Base-by-base conservation (phyloP, 345 rosid species). In the Gynandropsis gynandra region DNA sequence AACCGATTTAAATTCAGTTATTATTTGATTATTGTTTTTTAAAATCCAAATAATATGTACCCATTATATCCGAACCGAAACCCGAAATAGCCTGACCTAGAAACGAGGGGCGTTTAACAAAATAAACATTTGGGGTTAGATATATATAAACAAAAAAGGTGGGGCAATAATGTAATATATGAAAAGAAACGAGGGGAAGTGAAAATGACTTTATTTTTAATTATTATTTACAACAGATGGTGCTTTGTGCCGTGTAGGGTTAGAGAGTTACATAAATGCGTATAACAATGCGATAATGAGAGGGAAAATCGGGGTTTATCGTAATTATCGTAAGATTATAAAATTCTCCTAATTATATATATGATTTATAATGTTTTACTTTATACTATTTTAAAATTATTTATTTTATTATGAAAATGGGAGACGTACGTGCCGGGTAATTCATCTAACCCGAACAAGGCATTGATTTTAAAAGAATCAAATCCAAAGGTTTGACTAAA, bases 241-340 rank as follows among this genome's bases (percentile, higher is more conserved):
- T 51, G 59, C 51, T 65, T 45, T n/a, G 64, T 65, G 59, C 40
- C 59, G 20, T 58, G 64, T 64, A 57, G 42, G 54, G 62, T 50
- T 43, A 39, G 5, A 48, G 49, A 47, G 32, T 47, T 58, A 47
- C 62, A 58, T 47, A 47, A 42, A 47, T 43, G 46, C 46, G 62
- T 58, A 27, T 11, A 47, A 47, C 16, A 16, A 37, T 47, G 38
- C 62, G 31, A 58, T 37, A 46, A 36, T 5, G 33, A n/a, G 41
- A 49, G 40, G 29, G 45, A 27, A 11, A 16, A 59, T 17, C 42
- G 50, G 39, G 27, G 50, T 50, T 11, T 19, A 32, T 42, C 41
- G n/a, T 47, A 46, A 12, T 16, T 55, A 16, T n/a, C 12, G 16
- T 7, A 13, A 10, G 9, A 10, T 4, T 16, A 29, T 29, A n/a